Percentiles rank a stretch among this genome's conserved stretches.
Evolutionary conservation across 441 rosid species (phyloP).

Genomic region (Biscutella laevigata): DNA sequence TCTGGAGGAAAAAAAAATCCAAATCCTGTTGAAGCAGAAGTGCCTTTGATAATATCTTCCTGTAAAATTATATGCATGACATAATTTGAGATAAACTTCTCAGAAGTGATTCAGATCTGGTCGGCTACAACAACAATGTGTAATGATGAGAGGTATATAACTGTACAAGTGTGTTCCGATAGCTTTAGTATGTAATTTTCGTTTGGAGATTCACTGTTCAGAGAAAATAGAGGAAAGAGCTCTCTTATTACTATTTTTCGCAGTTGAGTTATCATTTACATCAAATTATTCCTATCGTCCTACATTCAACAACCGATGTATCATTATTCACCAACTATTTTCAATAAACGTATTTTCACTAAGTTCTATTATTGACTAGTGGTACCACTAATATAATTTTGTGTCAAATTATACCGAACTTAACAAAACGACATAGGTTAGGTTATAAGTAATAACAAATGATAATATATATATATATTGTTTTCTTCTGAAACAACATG

Average conservation of each 20-base stretch:
- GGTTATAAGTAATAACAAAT: not conserved
- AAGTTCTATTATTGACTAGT: too few relatives aligned
- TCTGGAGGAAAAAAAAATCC: not conserved
- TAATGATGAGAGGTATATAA: conserved; percentile 24
- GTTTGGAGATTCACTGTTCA: not conserved
- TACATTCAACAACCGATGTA: too few relatives aligned
- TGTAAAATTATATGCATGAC: conserved; percentile 11
- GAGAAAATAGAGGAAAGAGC: conserved; percentile 1
- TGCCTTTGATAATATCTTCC: conserved; percentile 3
- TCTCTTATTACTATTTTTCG: not conserved
- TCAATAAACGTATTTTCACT: too few relatives aligned
- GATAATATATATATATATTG: not conserved
- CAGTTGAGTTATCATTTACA: too few relatives aligned
- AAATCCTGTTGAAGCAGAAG: conserved; percentile 12
- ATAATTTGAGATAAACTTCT: conserved; percentile 5
- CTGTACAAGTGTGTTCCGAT: conserved; percentile 17
- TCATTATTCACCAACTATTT: too few relatives aligned
- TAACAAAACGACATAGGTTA: not conserved
- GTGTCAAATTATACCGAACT: not conserved
- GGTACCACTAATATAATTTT: too few relatives aligned
- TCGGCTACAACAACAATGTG: conserved; percentile 8
- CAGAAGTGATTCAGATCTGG: conserved; percentile 16
- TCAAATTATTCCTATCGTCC: too few relatives aligned
- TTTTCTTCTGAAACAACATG: conserved; percentile 13
- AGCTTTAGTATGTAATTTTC: conserved; percentile 17